Percentiles rank a stretch among this genome's conserved stretches.
Evolutionary conservation across 257 asterid species (phyloP).

Genomic region (Solanum sejunctum): DNA sequence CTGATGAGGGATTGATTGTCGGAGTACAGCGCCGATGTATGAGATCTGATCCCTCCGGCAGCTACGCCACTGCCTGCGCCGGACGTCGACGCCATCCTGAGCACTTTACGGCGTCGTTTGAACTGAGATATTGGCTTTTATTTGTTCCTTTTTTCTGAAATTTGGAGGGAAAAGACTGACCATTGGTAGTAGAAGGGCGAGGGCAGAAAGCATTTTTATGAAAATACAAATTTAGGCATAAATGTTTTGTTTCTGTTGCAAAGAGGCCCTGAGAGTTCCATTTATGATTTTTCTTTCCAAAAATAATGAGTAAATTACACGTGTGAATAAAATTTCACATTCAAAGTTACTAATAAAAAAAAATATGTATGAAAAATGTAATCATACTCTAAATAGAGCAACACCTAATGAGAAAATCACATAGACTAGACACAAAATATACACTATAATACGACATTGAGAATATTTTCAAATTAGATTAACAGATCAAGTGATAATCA

Average conservation of each 20-base stretch:
- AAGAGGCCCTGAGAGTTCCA: neutral
- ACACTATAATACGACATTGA: neutral
- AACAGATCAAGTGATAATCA: neutral
- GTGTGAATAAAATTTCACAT: neutral
- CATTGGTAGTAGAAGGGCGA: neutral
- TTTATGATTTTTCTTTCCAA: neutral
- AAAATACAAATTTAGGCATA: neutral
- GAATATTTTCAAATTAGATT: neutral
- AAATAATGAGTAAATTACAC: no score
- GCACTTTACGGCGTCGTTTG: neutral
- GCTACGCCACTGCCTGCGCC: constrained; percentile 39
- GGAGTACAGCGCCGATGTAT: constrained; percentile 33
- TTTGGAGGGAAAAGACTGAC: constrained; percentile 3
- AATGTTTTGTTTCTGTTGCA: neutral
- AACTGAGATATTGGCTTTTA: neutral
- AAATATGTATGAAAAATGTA: neutral
- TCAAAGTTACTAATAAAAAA: neutral
- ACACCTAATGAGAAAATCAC: neutral
- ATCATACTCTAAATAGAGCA: neutral
- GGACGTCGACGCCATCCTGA: constrained; percentile 73
- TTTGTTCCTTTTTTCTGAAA: neutral
- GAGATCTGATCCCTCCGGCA: constrained; percentile 43
- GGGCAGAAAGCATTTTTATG: neutral
- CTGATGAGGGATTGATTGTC: constrained; percentile 58
- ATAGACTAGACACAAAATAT: neutral